Evolutionary conservation across 2,329 filamentous ascomycete genomes (phyloP).

Genomic region (Emergomyces africanus): DNA sequence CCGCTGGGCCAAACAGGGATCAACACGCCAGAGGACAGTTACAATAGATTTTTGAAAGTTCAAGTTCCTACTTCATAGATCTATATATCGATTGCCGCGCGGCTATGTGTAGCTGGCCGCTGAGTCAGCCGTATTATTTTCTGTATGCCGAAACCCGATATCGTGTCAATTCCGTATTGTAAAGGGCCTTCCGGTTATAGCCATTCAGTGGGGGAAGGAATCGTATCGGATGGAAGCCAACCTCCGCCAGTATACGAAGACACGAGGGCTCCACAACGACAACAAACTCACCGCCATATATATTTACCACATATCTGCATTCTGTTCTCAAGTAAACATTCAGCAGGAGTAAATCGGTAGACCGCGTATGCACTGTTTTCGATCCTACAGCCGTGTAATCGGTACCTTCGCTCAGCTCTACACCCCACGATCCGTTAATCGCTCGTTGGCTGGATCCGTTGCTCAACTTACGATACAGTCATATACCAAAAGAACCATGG

Average conservation of each 20-base stretch:
- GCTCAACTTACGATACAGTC: constrained; percentile 9
- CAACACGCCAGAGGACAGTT: too few relatives aligned
- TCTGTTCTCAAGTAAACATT: neutral
- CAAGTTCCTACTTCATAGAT: too few relatives aligned
- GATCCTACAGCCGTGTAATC: constrained; percentile 3
- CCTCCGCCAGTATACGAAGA: neutral
- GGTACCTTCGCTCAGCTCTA: neutral
- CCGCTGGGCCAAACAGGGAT: too few relatives aligned
- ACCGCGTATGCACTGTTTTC: constrained; percentile 7
- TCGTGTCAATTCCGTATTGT: neutral
- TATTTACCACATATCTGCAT: neutral
- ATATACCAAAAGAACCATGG: constrained; percentile 39
- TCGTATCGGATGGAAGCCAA: neutral
- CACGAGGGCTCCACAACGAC: neutral
- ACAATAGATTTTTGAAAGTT: too few relatives aligned
- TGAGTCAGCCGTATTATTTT: neutral
- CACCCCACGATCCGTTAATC: neutral
- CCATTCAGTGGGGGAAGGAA: neutral
- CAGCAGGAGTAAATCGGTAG: neutral
- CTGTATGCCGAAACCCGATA: neutral
- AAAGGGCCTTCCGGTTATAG: neutral
- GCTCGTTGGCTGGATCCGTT: neutral
- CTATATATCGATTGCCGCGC: too few relatives aligned
- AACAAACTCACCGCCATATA: neutral
- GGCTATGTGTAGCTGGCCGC: neutral